Percentiles rank a stretch among this genome's conserved stretches.
Evolutionary conservation across 179 eudicot genomes (phyloP).

Genomic region (Actinidia polygama): DNA sequence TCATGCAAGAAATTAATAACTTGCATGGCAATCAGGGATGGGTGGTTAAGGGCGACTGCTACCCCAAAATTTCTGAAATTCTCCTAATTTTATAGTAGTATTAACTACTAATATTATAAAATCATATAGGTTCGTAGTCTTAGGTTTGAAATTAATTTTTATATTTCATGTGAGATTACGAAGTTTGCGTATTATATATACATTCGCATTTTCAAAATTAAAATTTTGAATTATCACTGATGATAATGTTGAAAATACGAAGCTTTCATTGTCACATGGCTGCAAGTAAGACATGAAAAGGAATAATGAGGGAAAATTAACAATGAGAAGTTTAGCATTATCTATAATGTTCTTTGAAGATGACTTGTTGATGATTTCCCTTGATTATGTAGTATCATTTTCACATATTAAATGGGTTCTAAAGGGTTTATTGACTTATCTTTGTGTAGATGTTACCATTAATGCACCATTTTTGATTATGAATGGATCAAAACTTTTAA

Average conservation of each 20-base stretch:
- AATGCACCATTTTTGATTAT: too few species aligned
- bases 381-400: neutral
- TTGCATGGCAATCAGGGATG: slow-evolving; percentile 13
- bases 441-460: neutral
- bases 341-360: neutral
- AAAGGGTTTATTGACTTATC: neutral
- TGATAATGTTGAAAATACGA: neutral
- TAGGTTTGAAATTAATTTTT: too few species aligned
- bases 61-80: too few species aligned
- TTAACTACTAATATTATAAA: too few species aligned
- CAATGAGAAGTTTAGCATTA: neutral
- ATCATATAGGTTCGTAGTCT: too few species aligned
- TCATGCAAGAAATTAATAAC: neutral
- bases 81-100: too few species aligned
- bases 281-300: neutral
- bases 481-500: too few species aligned
- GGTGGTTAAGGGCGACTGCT: too few species aligned
- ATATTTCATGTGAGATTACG: too few species aligned
- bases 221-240: too few species aligned
- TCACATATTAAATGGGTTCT: neutral
- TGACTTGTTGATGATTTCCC: neutral
- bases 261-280: slow-evolving; percentile 5
- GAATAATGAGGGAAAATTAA: neutral
- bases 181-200: too few species aligned
- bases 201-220: too few species aligned